Evolutionary conservation across 2,329 filamentous ascomycete species (phyloP).

Genomic region (Alternaria solani): DNA sequence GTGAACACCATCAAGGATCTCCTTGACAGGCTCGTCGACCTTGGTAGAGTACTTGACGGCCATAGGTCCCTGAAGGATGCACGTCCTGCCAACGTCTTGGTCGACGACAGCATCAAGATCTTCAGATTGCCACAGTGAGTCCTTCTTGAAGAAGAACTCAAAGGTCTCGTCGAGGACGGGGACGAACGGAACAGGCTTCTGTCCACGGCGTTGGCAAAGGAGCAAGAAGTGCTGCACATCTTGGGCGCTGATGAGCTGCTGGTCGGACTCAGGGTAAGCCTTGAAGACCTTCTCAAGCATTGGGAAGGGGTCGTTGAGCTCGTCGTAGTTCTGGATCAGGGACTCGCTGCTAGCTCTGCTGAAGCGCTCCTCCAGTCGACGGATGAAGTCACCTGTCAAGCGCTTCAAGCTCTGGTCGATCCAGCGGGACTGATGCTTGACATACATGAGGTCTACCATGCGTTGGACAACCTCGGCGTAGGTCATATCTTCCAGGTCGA

Average conservation of each 20-base stretch:
- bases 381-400: conserved; percentile 93
- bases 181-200: conserved; percentile 97
- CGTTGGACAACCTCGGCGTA: conserved; percentile 57
- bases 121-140: conserved; percentile 98
- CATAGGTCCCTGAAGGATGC: conserved; percentile 94
- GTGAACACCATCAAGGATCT: conserved; percentile 92
- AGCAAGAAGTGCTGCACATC: conserved; percentile 97
- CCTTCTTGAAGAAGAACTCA: conserved; percentile 99
- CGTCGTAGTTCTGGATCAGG: conserved; percentile 86
- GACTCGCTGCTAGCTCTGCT: conserved; percentile 79
- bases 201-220: conserved; percentile 86
- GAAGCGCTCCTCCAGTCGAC: conserved; percentile 96
- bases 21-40: conserved; percentile 92
- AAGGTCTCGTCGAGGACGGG: conserved; percentile 96
- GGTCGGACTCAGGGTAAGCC: conserved; percentile 84
- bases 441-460: conserved; percentile 58
- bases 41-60: conserved; percentile 88
- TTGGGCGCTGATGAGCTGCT: conserved; percentile 95
- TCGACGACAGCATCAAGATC: conserved; percentile 94
- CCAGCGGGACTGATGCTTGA: conserved; percentile 56
- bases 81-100: conserved; percentile 94
- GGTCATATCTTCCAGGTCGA: conserved; percentile 60
- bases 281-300: conserved; percentile 80
- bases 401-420: conserved; percentile 73
- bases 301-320: conserved; percentile 82